A percentile compares a stretch with the other conserved stretches of the same genome.
Evolutionary conservation across 202 grass and related monocot genomes (phyloP).

Genomic region (Cymbopogon flexuosus): DNA sequence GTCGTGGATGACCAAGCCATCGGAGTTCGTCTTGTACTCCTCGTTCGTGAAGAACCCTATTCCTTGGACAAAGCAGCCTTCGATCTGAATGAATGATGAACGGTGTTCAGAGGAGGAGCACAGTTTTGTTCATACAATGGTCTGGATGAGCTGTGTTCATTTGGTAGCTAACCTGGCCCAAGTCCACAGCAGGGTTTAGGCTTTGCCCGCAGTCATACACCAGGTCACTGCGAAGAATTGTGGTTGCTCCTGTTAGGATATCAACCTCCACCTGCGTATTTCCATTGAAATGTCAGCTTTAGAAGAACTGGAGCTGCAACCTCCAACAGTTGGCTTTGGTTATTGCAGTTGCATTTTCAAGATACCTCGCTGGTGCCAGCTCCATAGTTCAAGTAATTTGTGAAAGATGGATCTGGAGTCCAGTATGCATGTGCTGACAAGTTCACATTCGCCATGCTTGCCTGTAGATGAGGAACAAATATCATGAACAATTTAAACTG

Average conservation of each 20-base stretch:
- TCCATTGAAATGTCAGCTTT: not conserved
- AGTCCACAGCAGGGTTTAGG: conserved; percentile 29
- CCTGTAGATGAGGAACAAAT: conserved; percentile 35
- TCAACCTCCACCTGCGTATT: conserved; percentile 49
- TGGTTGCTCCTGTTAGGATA: conserved; percentile 54
- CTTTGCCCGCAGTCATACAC: conserved; percentile 53
- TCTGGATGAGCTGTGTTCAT: not conserved
- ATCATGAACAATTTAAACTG: not conserved
- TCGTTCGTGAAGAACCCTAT: conserved; percentile 92
- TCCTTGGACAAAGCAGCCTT: conserved; percentile 90
- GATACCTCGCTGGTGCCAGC: conserved; percentile 67
- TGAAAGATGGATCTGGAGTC: conserved; percentile 48
- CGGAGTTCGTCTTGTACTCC: conserved; percentile 61
- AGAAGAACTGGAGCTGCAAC: not conserved
- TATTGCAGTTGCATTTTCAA: not conserved
- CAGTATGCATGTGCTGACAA: conserved; percentile 63
- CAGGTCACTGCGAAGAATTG: conserved; percentile 45
- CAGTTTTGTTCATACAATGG: not conserved
- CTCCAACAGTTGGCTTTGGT: not conserved
- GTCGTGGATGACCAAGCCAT: conserved; percentile 68
- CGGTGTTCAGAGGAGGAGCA: not conserved
- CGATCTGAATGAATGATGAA: conserved; percentile 40
- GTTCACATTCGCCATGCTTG: conserved; percentile 48
- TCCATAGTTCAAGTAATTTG: conserved; percentile 69
- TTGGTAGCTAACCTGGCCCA: conserved; percentile 60